Percentiles rank a stretch among this genome's conserved stretches.
These are phyloP conservation scores for Rubroboletus pulcherrimus DNA, from an alignment of 768 basidiomycete genomes.

Conservation along the genomic window DNA sequence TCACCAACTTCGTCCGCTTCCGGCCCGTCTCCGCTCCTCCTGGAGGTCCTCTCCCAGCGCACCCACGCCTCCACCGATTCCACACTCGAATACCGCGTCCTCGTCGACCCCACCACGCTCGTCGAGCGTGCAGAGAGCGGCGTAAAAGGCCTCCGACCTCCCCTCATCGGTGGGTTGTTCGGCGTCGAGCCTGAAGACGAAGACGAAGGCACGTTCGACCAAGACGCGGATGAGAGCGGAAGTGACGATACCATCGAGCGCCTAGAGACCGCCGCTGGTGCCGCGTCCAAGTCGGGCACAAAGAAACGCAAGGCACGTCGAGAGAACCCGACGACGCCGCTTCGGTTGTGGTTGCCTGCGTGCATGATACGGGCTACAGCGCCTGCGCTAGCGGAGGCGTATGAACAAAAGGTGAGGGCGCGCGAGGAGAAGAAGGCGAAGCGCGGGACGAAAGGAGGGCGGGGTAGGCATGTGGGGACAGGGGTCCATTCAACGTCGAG, in stretches of 20 bases:
- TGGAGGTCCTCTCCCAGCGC: constrained; percentile 64
- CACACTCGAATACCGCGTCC: constrained; percentile 75
- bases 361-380: constrained; percentile 68
- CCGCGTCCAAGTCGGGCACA: constrained; percentile 14
- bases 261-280: constrained; percentile 25
- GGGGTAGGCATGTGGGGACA: constrained; percentile 1
- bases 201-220: constrained; percentile 26
- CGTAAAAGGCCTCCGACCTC: constrained; percentile 56
- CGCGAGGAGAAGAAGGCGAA: constrained; percentile 40
- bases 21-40: constrained; percentile 41
- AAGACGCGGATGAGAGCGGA: constrained; percentile 41
- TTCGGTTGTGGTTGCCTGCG: constrained; percentile 81
- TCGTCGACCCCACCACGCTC: constrained; percentile 64
- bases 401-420: constrained; percentile 54
- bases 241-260: constrained; percentile 34
- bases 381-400: constrained; percentile 60
- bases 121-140: constrained; percentile 64
- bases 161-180: constrained; percentile 34
- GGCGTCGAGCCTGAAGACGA: constrained; percentile 47
- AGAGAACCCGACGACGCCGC: constrained; percentile 44
- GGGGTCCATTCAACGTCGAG: background rate
- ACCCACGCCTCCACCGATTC: constrained; percentile 68
- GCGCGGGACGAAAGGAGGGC: constrained; percentile 17
- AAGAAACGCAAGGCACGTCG: constrained; percentile 27
- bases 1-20: constrained; percentile 28